These are phyloP conservation scores for Colletotrichum tanaceti DNA, from an alignment of 2,329 filamentous ascomycete genomes.

Conservation along the genomic window DNA sequence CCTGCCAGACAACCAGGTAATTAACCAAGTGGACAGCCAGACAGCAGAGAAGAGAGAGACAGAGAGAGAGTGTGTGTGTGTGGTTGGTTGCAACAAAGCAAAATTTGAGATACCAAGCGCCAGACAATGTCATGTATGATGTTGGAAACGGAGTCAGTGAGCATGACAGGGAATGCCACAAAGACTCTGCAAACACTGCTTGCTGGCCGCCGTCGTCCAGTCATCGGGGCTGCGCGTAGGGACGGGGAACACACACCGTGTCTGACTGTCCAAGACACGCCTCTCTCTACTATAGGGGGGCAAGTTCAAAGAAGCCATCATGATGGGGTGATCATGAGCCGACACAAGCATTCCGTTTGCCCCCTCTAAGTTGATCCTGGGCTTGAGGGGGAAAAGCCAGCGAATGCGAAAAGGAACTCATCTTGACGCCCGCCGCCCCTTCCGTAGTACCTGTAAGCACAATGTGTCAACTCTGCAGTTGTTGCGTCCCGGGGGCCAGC, in stretches of 20 bases:
- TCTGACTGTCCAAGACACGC: slow-evolving; percentile 20
- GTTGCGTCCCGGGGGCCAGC: background rate
- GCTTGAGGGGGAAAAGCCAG: background rate
- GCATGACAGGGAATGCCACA: slow-evolving; percentile 15
- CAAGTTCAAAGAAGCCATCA: slow-evolving; percentile 17
- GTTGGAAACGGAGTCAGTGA: slow-evolving; percentile 32
- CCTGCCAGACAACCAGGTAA: slow-evolving; percentile 24
- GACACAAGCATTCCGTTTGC: background rate
- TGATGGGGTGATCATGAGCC: slow-evolving; percentile 6
- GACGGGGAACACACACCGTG: slow-evolving; percentile 13
- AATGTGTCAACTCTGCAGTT: too few relatives aligned
- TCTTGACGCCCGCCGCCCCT: background rate
- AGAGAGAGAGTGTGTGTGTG: too few relatives aligned
- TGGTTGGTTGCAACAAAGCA: slow-evolving; percentile 27
- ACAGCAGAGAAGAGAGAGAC: too few relatives aligned
- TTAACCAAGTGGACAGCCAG: slow-evolving; percentile 9
- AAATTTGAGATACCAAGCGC: slow-evolving; percentile 21
- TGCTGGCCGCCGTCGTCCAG: slow-evolving; percentile 20
- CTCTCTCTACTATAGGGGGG: too few relatives aligned
- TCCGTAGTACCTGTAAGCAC: slow-evolving; percentile 2
- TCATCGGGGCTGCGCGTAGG: slow-evolving; percentile 20
- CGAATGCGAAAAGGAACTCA: slow-evolving; percentile 9
- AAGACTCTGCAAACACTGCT: slow-evolving; percentile 26
- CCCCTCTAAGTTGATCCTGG: background rate
- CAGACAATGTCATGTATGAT: slow-evolving; percentile 28